Evolutionary conservation across 2,329 filamentous ascomycete genomes (phyloP).

Genomic region (Calonectria montana): DNA sequence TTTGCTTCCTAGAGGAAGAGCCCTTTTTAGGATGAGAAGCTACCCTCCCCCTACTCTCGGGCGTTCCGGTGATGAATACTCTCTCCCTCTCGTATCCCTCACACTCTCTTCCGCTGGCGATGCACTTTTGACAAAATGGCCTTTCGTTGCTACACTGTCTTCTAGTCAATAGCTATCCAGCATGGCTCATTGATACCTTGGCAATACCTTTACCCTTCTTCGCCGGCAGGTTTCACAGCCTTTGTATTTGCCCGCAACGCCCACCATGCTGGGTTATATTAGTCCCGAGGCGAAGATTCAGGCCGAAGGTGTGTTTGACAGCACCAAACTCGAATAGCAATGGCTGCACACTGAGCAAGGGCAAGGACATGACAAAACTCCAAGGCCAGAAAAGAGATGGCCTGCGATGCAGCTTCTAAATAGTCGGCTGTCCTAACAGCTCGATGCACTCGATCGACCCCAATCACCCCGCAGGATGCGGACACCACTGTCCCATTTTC

Average conservation of each 20-base stretch:
- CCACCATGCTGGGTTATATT: slow-evolving; percentile 61
- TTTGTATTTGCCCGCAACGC: slow-evolving; percentile 72
- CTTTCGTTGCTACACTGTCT: slow-evolving; percentile 70
- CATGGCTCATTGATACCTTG: neutral
- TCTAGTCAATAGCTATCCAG: slow-evolving; percentile 8
- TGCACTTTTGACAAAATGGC: slow-evolving; percentile 71
- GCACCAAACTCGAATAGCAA: neutral
- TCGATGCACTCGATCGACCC: slow-evolving; percentile 33
- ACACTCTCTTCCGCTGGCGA: slow-evolving; percentile 66
- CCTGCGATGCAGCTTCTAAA: slow-evolving; percentile 34
- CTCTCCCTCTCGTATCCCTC: slow-evolving; percentile 72
- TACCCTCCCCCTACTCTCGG: slow-evolving; percentile 64
- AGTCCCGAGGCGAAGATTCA: neutral
- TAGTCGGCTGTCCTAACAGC: slow-evolving; percentile 26
- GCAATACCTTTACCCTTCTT: slow-evolving; percentile 64
- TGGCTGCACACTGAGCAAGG: neutral
- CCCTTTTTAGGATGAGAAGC: slow-evolving; percentile 65
- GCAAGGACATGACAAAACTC: neutral
- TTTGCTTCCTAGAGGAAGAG: slow-evolving; percentile 48
- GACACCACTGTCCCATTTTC: slow-evolving; percentile 27
- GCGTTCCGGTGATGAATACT: slow-evolving; percentile 73
- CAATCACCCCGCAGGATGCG: slow-evolving; percentile 38
- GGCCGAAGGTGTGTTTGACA: neutral
- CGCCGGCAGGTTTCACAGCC: slow-evolving; percentile 72
- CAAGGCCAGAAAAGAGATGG: slow-evolving; percentile 24